A percentile compares a stretch with the other conserved stretches of the same genome.
Conservation (phyloP, 2,329 filamentous ascomycete genomes). For the Phoma sp. region DNA sequence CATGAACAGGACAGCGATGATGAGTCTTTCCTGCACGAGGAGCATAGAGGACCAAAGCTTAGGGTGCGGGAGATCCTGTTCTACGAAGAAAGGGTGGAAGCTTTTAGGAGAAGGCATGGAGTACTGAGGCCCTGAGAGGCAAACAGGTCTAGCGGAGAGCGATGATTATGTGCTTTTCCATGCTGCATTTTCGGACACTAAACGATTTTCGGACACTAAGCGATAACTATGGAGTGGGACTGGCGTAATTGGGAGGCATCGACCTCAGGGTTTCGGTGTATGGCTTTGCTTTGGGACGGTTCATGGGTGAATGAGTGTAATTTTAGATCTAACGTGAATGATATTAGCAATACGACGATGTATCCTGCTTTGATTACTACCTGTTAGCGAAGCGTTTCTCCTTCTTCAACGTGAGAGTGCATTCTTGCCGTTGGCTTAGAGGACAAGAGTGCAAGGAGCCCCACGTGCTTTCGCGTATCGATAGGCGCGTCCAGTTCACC, state of each 20-base stretch:
- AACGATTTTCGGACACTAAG: slow-evolving; percentile 3
- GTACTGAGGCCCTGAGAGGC: slow-evolving; percentile 37
- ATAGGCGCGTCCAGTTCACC: slow-evolving; percentile 14
- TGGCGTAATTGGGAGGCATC: slow-evolving; percentile 8
- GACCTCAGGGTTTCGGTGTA: neutral
- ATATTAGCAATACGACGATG: neutral
- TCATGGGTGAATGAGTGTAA: slow-evolving; percentile 7
- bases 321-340: neutral
- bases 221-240: neutral
- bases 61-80: slow-evolving; percentile 80
- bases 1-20: slow-evolving; percentile 54
- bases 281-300: slow-evolving; percentile 1
- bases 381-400: too few species aligned
- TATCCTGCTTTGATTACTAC: neutral
- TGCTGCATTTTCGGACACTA: slow-evolving; percentile 5
- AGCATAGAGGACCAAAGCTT: slow-evolving; percentile 57
- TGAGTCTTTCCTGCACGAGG: slow-evolving; percentile 60
- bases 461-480: slow-evolving; percentile 18
- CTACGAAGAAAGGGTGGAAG: slow-evolving; percentile 78
- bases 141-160: neutral
- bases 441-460: neutral
- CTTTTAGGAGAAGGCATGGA: slow-evolving; percentile 76
- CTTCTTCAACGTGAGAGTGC: neutral
- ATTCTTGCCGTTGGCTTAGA: neutral
- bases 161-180: neutral